Evolutionary conservation across 345 rosid species (phyloP), one percentile per base, ranked within the genome.

Genomic region (Gossypium raimondii): DNA sequence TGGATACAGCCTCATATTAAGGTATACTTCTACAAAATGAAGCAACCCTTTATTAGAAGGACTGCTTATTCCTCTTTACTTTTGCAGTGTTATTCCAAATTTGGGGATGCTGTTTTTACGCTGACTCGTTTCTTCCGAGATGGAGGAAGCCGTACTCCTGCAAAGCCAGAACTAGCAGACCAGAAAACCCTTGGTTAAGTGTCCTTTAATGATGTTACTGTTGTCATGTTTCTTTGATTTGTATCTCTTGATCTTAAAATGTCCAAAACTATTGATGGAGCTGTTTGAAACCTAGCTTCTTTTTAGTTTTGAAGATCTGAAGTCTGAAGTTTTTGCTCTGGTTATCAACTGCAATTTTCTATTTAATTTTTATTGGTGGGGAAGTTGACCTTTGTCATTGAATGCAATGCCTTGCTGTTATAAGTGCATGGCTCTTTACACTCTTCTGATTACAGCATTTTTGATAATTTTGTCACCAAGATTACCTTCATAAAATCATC

Each of bases 1-100:
- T 95, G 97, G 99, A 95, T 95, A 79, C 94, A 87, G 81, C 99
- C 99, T 75, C 82, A 88, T 73, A 66, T 95, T 78, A 87, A 88
- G 93, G 99, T 93, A 81, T 58, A 53, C 48, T 55, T 79, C 11
- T 61, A 52, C 56, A 62, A 76, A 75, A 45, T 48, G 70, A 53
- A 74, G 43, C 58, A 24, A 64, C 56, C 65, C 59, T 65, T 72
- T 80, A 65, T 57, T 64, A 14, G 60, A 76, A 70, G 75, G 11
- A 72, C 34, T 56, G 38, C 76, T 74, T 78, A 78, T 58, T 79
- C 67, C 55, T 79, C 52, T 76, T 60, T 63, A 9, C 76, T 48
- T 81, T 85, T 85, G 79, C 94, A 93, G 99, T 89, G 91, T 79
- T 84, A 90, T 76, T 57, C 87, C 58, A 91, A 89, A 83, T 93